Percentiles rank a stretch among this genome's conserved stretches.
Conservation (phyloP, 768 basidiomycete genomes). For the Suillus brevipes region DNA sequence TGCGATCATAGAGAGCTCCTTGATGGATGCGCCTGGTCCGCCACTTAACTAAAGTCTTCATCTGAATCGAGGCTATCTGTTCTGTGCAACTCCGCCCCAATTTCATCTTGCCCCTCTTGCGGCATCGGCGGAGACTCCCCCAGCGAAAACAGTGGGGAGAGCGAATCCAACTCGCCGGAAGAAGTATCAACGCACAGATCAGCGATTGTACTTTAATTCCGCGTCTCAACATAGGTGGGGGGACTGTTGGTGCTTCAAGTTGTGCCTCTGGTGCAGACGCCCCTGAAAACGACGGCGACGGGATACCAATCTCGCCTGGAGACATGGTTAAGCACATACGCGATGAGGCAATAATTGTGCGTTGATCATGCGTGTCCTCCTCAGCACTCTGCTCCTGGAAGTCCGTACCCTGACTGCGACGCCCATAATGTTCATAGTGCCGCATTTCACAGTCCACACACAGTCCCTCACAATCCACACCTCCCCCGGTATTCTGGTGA, state of each 20-base stretch:
- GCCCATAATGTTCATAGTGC: neutral
- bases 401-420: neutral
- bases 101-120: neutral
- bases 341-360: neutral
- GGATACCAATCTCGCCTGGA: neutral
- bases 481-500: neutral
- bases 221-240: neutral
- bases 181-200: neutral
- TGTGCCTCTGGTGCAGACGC: neutral
- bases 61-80: neutral
- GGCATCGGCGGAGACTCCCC: neutral
- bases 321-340: neutral
- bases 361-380: neutral
- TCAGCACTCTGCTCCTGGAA: neutral
- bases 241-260: neutral
- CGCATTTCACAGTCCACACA: neutral
- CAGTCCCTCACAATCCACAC: too few relatives aligned
- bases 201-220: neutral
- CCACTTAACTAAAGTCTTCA: neutral
- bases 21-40: neutral
- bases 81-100: neutral
- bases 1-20: neutral
- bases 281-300: neutral
- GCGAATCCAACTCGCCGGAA: neutral
- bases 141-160: neutral